Evolutionary conservation across 2,329 filamentous ascomycete genomes (phyloP), one percentile per base, ranked within the genome.

Genomic region (Stachybotrys elegans): DNA sequence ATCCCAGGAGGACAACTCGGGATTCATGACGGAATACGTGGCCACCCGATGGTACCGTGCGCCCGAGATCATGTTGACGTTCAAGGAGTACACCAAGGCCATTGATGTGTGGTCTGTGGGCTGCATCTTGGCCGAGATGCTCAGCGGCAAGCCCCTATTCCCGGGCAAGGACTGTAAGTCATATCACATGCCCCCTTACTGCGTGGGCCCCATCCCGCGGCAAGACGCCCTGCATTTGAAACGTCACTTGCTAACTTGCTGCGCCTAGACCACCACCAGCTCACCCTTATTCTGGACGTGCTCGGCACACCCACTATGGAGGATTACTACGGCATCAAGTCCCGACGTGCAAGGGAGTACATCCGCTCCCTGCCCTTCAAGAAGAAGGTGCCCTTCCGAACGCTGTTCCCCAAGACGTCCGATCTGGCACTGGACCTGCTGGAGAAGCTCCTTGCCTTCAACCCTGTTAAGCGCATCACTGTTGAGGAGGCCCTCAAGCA

Each of bases 1-100:
- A 8, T 96, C 92, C 9, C 94, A 94, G 55, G 93, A 98, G 62
- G 93, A 98, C 68, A 98, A 98, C 71, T 96, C 92, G n/a, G 93
- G 93, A 19, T 98, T 98, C 80, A 98, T 98, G 93, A 98, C 93
- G 14, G 93, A 98, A 94, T 98, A 98, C 65, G 93, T 98, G 45
- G 93, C 93, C 42, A 98, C 93, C 38, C 85, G 93, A 60, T 98
- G 93, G 93, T 98, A 98, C 71, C 90, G 93, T 68, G 93, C 93
- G 6, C 93, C 93, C 4, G 93, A 98, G 67, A 98, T 98, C 67
- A 98, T 98, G 93, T 85, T 98, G 72, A 98, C 93, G 12, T 98
- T 97, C 77, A 97, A 98, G 74, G 93, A 98, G 71, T 98, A 98
- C 73, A 98, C 93, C 58, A 98, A 97, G 71, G 93, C 93, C 35